Evolutionary conservation across 1,284 basidiomycete species (phyloP), one percentile per base, ranked within the genome.

Genomic region (Papiliotrema fonsecae): DNA sequence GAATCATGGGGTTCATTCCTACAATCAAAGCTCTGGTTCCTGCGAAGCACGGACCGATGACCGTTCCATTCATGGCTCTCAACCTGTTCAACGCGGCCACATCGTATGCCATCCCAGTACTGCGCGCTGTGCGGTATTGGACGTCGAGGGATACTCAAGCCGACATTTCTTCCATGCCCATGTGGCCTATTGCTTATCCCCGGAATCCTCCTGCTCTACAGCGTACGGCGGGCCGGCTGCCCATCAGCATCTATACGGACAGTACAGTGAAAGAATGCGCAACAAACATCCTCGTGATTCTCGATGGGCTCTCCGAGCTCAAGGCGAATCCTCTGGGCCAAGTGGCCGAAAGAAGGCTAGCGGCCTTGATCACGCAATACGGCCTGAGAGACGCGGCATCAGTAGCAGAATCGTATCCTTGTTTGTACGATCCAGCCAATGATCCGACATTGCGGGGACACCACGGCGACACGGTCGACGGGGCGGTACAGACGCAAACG

Each of bases 21-120:
- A 13, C 35, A 2, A 34, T 55, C 21, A 41, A 48, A n/a, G 40
- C 39, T 11, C 34, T 56, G 21, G 26, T 53, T 13, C 37, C 19
- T 6, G 30, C 54, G 3, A 31, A 48, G 4, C 37, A 47, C 14
- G 56, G 49, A 2, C 56, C 56, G 9, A 39, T 58, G 35, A 39
- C 51, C 39, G 21, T 37, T 5, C 45, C 49, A 36, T 58, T 44
- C 22, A 34, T 49, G 4, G 47, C 45, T n/a, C 28, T 27, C 7
- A 49, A 51, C 39, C 42, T 58, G n/a, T 58, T 55, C 53, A 55
- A 58, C 34, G 50, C 56, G 3, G 56, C 56, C 21, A 58, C 43
- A 3, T 42, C 26, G 11, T 58, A 55, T 27, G 54, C 56, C 7
- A 45, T 55, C 9, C 56, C 56, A 2, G 47, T 58, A 18, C 44